Conservation (phyloP, 2,329 filamentous ascomycete species). For the Shiraia bambusicola region DNA sequence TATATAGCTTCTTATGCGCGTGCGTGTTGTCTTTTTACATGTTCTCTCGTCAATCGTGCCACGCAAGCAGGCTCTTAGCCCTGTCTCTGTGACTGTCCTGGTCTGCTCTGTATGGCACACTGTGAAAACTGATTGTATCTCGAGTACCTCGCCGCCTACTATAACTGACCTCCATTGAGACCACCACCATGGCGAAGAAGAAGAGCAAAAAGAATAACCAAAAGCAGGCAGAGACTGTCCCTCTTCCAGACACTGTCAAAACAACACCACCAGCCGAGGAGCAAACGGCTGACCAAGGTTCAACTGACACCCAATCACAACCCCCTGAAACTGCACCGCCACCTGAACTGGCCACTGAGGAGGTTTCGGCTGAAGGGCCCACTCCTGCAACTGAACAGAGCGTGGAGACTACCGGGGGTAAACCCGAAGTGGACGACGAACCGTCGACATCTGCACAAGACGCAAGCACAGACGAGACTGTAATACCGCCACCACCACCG, state of each 20-base stretch:
- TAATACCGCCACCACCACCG: neutral
- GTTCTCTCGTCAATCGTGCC: slow-evolving; percentile 38
- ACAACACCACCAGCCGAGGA: slow-evolving; percentile 23
- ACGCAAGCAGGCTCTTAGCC: slow-evolving; percentile 40
- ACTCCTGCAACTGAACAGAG: slow-evolving; percentile 16
- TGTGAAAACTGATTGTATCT: slow-evolving; percentile 12
- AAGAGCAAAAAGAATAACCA: slow-evolving; percentile 33
- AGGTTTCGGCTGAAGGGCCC: slow-evolving; percentile 19
- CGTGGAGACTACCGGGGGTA: slow-evolving; percentile 8
- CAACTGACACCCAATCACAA: slow-evolving; percentile 16
- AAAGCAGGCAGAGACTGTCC: slow-evolving; percentile 30
- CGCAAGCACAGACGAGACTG: neutral
- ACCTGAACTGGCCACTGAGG: slow-evolving; percentile 20
- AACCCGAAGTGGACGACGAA: neutral
- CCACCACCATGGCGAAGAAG: slow-evolving; percentile 37
- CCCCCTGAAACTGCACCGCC: slow-evolving; percentile 20
- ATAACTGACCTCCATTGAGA: slow-evolving; percentile 27
- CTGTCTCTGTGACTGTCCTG: slow-evolving; percentile 22
- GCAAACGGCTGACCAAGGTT: slow-evolving; percentile 18
- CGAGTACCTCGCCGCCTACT: neutral
- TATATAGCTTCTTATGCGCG: slow-evolving; percentile 42
- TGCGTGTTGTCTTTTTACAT: slow-evolving; percentile 32
- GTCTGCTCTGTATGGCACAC: slow-evolving; percentile 28
- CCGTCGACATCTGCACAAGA: neutral
- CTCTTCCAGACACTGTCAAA: slow-evolving; percentile 32